A percentile compares a stretch with the other conserved stretches of the same genome.
phyloP scores from a whole-genome alignment of 345 rosid genomes.

The Boechera divaricarpa region DNA sequence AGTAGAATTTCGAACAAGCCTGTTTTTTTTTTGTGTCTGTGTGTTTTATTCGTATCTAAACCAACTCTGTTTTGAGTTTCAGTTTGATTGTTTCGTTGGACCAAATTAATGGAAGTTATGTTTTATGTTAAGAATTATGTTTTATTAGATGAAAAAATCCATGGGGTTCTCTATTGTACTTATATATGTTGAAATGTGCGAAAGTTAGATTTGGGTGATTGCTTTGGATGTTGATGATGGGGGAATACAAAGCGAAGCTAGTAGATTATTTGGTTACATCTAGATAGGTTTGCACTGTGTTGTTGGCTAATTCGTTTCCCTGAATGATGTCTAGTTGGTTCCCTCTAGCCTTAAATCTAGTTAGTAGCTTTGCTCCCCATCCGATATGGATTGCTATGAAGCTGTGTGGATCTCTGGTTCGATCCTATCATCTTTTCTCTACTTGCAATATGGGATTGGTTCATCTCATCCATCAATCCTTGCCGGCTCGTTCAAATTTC shows the following conservation, averaged over 20 bases:
- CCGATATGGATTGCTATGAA: no score
- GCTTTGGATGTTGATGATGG: background rate
- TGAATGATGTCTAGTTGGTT: no score
- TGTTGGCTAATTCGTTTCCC: no score
- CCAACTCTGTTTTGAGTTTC: slow-evolving; percentile 23
- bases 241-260: background rate
- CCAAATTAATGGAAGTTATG: slow-evolving; percentile 17
- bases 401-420: no score
- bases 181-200: background rate
- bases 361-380: no score
- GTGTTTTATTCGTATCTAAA: background rate
- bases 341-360: no score
- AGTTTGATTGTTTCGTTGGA: slow-evolving; percentile 27
- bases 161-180: background rate
- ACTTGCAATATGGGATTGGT: no score
- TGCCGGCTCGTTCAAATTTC: no score
- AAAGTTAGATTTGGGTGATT: background rate
- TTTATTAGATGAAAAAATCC: background rate
- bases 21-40: background rate
- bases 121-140: slow-evolving; percentile 1
- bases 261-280: background rate
- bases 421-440: no score
- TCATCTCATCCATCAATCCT: no score
- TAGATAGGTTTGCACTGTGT: no score
- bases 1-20: slow-evolving; percentile 52